Conservation (phyloP, 345 rosid genomes). For the Eucalyptus virginea region DNA sequence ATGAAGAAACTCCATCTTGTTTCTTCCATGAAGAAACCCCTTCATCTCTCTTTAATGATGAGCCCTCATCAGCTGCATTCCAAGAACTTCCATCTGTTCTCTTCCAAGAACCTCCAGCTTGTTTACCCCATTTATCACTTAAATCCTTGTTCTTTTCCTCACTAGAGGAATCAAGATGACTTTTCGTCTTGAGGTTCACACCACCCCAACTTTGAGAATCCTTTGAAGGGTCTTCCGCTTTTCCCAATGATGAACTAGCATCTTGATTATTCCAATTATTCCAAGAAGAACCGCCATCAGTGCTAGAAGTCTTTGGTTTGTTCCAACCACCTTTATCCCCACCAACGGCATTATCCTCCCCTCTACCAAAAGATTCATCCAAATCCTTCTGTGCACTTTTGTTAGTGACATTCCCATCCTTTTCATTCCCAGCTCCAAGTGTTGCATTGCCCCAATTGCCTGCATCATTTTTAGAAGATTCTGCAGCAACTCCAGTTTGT, state of each 20-base stretch:
- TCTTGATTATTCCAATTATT: background rate
- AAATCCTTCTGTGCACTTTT: background rate
- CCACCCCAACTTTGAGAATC: background rate
- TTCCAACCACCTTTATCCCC: background rate
- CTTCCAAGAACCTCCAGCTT: background rate
- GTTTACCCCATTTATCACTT: background rate
- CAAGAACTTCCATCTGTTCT: background rate
- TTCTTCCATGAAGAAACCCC: background rate
- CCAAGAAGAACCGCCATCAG: slow-evolving; percentile 9
- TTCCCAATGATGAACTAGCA: background rate
- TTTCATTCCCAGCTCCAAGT: slow-evolving; percentile 6
- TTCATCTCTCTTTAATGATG: background rate
- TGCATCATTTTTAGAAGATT: slow-evolving; percentile 4
- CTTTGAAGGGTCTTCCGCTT: background rate
- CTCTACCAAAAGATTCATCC: slow-evolving; percentile 6
- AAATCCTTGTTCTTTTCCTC: background rate
- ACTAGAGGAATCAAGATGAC: background rate
- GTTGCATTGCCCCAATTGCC: slow-evolving; percentile 21
- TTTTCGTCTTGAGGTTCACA: background rate
- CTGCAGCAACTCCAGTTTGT: slow-evolving; percentile 3
- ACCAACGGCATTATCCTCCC: background rate
- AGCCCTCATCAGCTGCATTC: background rate
- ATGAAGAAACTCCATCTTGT: background rate
- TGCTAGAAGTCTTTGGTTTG: background rate
- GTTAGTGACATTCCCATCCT: background rate